A percentile compares a stretch with the other conserved stretches of the same genome.
Evolutionary conservation across 2,329 filamentous ascomycete genomes (phyloP).

Genomic region (Lachnellula hyalina): DNA sequence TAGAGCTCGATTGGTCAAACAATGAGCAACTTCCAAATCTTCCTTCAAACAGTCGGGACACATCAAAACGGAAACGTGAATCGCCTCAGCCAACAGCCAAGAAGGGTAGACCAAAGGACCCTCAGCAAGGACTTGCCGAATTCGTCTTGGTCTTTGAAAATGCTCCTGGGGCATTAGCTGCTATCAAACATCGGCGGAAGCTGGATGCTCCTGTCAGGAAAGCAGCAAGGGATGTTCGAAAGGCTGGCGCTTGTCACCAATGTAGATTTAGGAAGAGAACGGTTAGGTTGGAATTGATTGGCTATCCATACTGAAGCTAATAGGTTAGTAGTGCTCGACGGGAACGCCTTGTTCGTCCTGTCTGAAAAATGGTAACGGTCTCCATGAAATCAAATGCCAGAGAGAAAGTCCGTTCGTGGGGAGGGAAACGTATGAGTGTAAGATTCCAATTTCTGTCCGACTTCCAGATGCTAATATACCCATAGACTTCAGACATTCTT

Average conservation of each 20-base stretch:
- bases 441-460: background rate
- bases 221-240: constrained; percentile 24
- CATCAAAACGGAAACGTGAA: constrained; percentile 13
- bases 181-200: constrained; percentile 19
- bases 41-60: background rate
- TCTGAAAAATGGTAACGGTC: constrained; percentile 19
- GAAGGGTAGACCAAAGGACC: constrained; percentile 1
- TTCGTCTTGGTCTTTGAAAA: constrained; percentile 25
- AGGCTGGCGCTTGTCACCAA: constrained; percentile 27
- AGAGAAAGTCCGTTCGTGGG: constrained; percentile 22
- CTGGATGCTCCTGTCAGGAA: constrained; percentile 23
- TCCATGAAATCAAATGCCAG: constrained; percentile 24
- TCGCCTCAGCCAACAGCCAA: constrained; percentile 12
- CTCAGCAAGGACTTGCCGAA: constrained; percentile 12
- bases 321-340: constrained; percentile 17
- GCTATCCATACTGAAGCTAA: background rate
- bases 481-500: constrained; percentile 22
- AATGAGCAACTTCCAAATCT: background rate
- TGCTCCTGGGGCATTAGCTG: constrained; percentile 20
- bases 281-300: constrained; percentile 9
- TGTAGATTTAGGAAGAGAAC: constrained; percentile 28
- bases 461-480: background rate
- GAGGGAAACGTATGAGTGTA: constrained; percentile 21
- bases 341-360: constrained; percentile 23
- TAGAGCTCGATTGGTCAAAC: constrained; percentile 12